These are phyloP conservation scores for Fusarium dlaminii DNA, from an alignment of 2,329 filamentous ascomycete genomes.

Conservation along the genomic window DNA sequence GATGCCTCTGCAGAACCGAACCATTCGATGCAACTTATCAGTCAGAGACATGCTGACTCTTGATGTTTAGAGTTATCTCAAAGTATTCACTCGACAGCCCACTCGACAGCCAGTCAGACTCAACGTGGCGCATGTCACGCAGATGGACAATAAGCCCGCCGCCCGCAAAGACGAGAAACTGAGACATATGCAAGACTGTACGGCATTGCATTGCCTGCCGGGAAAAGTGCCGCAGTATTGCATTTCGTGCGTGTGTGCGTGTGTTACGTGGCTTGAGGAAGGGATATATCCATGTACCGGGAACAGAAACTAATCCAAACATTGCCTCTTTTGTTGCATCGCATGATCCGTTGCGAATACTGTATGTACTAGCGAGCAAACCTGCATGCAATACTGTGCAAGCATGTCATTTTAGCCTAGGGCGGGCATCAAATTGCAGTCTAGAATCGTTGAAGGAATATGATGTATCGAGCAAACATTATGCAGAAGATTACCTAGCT, in stretches of 20 bases:
- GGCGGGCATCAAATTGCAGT: not conserved
- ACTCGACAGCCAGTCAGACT: not conserved
- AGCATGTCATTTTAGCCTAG: not conserved
- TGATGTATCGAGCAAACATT: slow-evolving; percentile 17
- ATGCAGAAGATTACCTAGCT: not conserved
- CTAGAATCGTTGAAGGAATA: slow-evolving; percentile 1
- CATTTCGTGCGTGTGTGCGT: not conserved
- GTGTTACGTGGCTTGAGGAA: slow-evolving; percentile 1
- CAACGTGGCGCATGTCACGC: slow-evolving; percentile 1
- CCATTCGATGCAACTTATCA: not conserved
- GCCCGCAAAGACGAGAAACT: not conserved
- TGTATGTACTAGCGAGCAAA: slow-evolving; percentile 8
- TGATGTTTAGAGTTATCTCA: not conserved
- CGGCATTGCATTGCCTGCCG: not conserved
- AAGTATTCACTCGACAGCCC: not conserved
- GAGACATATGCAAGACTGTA: not conserved
- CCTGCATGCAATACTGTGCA: slow-evolving; percentile 7
- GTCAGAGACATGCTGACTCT: not conserved
- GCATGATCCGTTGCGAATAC: not conserved
- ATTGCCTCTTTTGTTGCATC: not conserved
- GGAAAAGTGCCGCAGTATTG: not conserved
- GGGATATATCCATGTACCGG: slow-evolving; percentile 10
- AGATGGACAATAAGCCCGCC: slow-evolving; percentile 12
- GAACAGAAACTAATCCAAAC: not conserved
- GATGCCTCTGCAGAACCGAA: not conserved